These are phyloP conservation scores for Neoboletus subvelutipes DNA, from an alignment of 768 basidiomycete species.

Conservation along the genomic window DNA sequence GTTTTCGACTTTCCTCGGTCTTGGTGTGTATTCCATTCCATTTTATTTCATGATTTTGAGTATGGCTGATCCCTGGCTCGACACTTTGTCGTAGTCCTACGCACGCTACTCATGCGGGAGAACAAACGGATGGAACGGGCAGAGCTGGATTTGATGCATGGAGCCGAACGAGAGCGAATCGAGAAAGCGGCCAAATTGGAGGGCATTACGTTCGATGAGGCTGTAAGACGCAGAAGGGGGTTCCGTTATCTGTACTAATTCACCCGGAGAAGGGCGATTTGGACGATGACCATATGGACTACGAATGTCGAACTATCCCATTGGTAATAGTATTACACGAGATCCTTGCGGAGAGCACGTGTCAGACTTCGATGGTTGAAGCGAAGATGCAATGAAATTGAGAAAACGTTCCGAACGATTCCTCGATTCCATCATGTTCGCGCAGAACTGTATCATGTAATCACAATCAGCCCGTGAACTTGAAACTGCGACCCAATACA, in stretches of 20 bases:
- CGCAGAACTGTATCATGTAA: background rate
- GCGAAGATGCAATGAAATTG: background rate
- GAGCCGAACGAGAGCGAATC: constrained; percentile 47
- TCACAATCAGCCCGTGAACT: background rate
- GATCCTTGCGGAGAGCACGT: background rate
- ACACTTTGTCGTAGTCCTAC: constrained; percentile 34
- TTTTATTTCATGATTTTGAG: background rate
- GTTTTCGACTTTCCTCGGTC: constrained; percentile 33
- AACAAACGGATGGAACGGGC: constrained; percentile 52
- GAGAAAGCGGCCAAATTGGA: constrained; percentile 59
- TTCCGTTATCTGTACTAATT: constrained; percentile 56
- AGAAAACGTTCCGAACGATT: too few species aligned
- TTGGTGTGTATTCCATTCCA: constrained; percentile 31
- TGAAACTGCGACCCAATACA: background rate
- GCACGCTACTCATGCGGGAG: constrained; percentile 43
- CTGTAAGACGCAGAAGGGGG: constrained; percentile 53
- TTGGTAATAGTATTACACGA: background rate
- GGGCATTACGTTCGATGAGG: constrained; percentile 59
- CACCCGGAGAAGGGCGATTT: background rate
- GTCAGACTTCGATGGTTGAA: background rate
- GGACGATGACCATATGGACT: background rate
- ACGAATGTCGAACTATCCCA: background rate
- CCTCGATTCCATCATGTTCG: background rate
- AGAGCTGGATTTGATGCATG: constrained; percentile 45
- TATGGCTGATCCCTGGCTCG: background rate